phyloP scores from a whole-genome alignment of 495 filamentous ascomycete genomes.

The Platismatia glauca region DNA sequence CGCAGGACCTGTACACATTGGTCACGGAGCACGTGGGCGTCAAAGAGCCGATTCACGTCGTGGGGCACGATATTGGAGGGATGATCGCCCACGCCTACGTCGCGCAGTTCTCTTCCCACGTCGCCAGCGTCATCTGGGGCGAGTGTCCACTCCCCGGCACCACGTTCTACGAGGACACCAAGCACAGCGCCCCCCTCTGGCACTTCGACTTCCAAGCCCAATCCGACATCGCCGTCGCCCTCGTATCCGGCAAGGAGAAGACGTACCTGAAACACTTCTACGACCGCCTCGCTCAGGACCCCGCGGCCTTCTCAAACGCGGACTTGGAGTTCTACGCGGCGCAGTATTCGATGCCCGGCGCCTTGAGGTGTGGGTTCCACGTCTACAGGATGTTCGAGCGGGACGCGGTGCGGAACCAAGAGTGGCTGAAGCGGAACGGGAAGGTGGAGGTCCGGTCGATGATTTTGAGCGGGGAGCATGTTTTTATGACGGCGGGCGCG shows the following conservation, averaged over 20 bases:
- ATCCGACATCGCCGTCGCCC: slow-evolving; percentile 33
- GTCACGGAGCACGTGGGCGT: slow-evolving; percentile 26
- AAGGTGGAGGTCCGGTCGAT: slow-evolving; percentile 34
- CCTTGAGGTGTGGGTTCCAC: slow-evolving; percentile 32
- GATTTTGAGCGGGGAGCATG: slow-evolving; percentile 30
- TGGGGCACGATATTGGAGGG: slow-evolving; percentile 41
- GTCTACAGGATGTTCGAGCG: slow-evolving; percentile 36
- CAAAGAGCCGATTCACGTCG: slow-evolving; percentile 33
- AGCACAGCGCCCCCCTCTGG: slow-evolving; percentile 28
- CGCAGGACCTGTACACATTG: slow-evolving; percentile 27
- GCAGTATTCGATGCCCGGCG: slow-evolving; percentile 33
- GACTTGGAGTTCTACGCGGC: slow-evolving; percentile 34
- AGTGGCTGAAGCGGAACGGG: slow-evolving; percentile 31
- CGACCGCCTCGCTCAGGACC: slow-evolving; percentile 31
- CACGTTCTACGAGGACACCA: slow-evolving; percentile 25
- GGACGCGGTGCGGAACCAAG: slow-evolving; percentile 32
- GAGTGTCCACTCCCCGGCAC: slow-evolving; percentile 40
- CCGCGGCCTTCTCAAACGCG: slow-evolving; percentile 28
- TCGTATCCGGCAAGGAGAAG: slow-evolving; percentile 35
- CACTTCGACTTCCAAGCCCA: slow-evolving; percentile 42
- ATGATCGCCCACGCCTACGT: slow-evolving; percentile 38
- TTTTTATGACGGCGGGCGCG: slow-evolving; percentile 22
- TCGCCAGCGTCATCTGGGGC: slow-evolving; percentile 35
- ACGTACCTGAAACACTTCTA: slow-evolving; percentile 41
- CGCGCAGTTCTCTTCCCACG: slow-evolving; percentile 25